phyloP scores from a whole-genome alignment of 2,329 filamentous ascomycete genomes.

The Kalmusia sp. region DNA sequence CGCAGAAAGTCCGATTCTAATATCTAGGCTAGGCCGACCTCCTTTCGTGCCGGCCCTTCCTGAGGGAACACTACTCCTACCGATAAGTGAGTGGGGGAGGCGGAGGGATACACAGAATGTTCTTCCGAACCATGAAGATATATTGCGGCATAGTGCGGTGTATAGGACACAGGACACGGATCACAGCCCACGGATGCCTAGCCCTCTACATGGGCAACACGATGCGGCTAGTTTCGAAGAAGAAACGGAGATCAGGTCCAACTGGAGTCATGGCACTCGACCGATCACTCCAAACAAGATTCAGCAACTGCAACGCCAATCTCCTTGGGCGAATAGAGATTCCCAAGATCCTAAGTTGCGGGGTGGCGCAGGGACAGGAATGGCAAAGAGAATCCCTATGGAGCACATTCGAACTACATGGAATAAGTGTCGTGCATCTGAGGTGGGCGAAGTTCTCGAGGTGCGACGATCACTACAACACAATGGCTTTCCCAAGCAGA shows the following conservation, averaged over 20 bases:
- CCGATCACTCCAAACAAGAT: not conserved
- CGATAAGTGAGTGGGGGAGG: not conserved
- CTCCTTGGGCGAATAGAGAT: no score
- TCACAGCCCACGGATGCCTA: not conserved
- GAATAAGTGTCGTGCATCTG: not conserved
- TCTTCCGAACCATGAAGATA: not conserved
- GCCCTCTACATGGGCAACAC: not conserved
- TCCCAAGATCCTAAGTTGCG: not conserved
- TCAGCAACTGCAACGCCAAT: not conserved
- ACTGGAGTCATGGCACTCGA: slow-evolving; percentile 6
- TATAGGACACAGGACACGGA: not conserved
- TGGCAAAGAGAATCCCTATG: not conserved
- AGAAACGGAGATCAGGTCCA: not conserved
- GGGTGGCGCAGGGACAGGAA: not conserved
- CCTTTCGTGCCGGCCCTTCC: slow-evolving; percentile 6
- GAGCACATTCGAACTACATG: no score
- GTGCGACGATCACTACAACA: no score
- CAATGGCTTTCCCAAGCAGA: no score
- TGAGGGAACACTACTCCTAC: not conserved
- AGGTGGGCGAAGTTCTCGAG: no score
- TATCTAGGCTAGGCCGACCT: not conserved
- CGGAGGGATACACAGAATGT: not conserved
- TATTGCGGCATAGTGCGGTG: slow-evolving; percentile 4
- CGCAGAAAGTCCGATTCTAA: not conserved
- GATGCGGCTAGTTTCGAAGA: not conserved